These are phyloP conservation scores for Naganishia vaughanmartiniae DNA, from an alignment of 768 basidiomycete genomes.

Conservation along the genomic window DNA sequence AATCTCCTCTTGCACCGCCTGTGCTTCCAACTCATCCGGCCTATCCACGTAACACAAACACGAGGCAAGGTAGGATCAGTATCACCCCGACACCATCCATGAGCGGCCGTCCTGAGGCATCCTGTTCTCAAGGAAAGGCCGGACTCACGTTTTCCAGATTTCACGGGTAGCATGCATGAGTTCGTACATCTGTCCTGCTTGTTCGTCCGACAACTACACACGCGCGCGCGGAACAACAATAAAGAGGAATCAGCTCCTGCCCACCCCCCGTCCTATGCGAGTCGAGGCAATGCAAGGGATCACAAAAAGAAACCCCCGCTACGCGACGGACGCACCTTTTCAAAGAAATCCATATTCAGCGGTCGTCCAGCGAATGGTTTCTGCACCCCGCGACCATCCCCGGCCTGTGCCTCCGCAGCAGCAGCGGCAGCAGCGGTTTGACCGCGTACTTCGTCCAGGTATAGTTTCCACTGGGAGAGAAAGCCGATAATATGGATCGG, in stretches of 20 bases:
- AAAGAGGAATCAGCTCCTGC: constrained; percentile 9
- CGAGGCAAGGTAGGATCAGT: neutral
- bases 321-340: constrained; percentile 54
- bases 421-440: constrained; percentile 53
- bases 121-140: too few relatives aligned
- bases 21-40: constrained; percentile 19
- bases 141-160: constrained; percentile 69
- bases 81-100: neutral
- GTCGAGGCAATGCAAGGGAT: constrained; percentile 7
- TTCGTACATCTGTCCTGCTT: constrained; percentile 89
- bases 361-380: constrained; percentile 44
- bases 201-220: constrained; percentile 77
- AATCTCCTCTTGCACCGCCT: constrained; percentile 22
- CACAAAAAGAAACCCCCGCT: constrained; percentile 26
- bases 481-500: constrained; percentile 91
- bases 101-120: neutral
- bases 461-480: constrained; percentile 89
- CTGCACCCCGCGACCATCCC: constrained; percentile 3
- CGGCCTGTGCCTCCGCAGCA: neutral
- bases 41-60: neutral
- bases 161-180: constrained; percentile 87
- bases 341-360: constrained; percentile 49
- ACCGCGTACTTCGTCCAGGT: constrained; percentile 63
- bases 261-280: neutral
- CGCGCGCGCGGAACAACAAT: neutral